Conservation (phyloP, 352 stramenopile genomes). For the Pythium chondricola region DNA sequence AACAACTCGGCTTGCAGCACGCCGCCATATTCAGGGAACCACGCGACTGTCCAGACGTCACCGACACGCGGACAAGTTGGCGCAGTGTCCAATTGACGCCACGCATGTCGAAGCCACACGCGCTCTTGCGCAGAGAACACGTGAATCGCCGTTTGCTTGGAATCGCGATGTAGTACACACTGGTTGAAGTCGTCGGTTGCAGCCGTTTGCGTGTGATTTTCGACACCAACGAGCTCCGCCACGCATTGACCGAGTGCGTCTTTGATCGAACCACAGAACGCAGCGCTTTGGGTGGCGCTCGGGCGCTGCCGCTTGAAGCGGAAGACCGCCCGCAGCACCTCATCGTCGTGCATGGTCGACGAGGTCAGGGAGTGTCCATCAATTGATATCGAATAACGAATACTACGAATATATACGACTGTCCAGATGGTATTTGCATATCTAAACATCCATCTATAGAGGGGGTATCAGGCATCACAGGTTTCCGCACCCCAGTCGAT, state of each 20-base stretch:
- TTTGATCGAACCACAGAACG: conserved; percentile 17
- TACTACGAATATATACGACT: no score
- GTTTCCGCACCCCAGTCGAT: no score
- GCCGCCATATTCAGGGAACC: conserved; percentile 39
- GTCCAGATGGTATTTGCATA: no score
- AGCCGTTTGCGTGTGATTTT: no score
- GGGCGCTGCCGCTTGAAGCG: conserved; percentile 40
- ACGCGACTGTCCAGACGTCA: conserved; percentile 6
- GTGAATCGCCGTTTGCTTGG: background rate
- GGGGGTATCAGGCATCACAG: no score
- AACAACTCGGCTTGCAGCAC: conserved; percentile 21
- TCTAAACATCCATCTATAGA: no score
- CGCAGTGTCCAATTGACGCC: background rate
- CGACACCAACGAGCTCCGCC: background rate
- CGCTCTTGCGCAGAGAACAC: background rate
- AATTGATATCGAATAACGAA: no score
- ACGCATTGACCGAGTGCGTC: conserved; percentile 22
- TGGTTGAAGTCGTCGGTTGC: no score
- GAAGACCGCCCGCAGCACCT: conserved; percentile 29
- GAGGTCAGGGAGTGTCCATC: no score
- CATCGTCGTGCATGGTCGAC: no score
- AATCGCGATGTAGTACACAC: no score
- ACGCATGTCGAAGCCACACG: background rate
- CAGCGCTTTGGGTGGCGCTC: conserved; percentile 23
- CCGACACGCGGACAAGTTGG: background rate